These are phyloP conservation scores for Termitomyces eurrhizus DNA, from an alignment of 768 basidiomycete species.

Conservation along the genomic window DNA sequence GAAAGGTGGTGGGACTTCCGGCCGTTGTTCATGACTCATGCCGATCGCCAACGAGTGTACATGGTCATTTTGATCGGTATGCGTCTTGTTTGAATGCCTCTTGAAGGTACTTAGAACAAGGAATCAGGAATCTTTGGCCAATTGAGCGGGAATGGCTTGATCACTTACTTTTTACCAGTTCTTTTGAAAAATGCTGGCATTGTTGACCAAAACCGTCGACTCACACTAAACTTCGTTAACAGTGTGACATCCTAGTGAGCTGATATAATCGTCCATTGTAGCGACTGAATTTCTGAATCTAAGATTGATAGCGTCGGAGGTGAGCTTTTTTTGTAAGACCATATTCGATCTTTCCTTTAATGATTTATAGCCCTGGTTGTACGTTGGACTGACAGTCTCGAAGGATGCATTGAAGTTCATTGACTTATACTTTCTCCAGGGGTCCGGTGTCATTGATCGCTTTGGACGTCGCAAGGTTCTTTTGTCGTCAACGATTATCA, in stretches of 20 bases:
- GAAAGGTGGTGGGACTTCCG: conserved; percentile 55
- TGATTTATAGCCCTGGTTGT: conserved; percentile 2
- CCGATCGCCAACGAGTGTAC: conserved; percentile 43
- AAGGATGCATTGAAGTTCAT: background rate
- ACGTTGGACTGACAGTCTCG: background rate
- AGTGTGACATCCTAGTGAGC: conserved; percentile 45
- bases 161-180: conserved; percentile 47
- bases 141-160: conserved; percentile 45
- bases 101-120: background rate
- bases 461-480: conserved; percentile 45
- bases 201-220: conserved; percentile 32
- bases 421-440: conserved; percentile 21
- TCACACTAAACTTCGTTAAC: conserved; percentile 50
- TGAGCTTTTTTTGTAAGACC: conserved; percentile 13
- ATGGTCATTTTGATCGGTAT: conserved; percentile 49
- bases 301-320: conserved; percentile 28
- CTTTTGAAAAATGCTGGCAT: conserved; percentile 46
- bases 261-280: background rate
- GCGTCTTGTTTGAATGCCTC: background rate
- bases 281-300: background rate
- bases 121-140: conserved; percentile 31
- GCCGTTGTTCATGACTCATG: conserved; percentile 41
- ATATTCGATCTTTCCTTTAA: background rate
- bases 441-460: conserved; percentile 43
- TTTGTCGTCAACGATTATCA: conserved; percentile 32